Evolutionary conservation across 495 filamentous ascomycete species (phyloP).

Genomic region (Hypomontagnella submonticulosa): DNA sequence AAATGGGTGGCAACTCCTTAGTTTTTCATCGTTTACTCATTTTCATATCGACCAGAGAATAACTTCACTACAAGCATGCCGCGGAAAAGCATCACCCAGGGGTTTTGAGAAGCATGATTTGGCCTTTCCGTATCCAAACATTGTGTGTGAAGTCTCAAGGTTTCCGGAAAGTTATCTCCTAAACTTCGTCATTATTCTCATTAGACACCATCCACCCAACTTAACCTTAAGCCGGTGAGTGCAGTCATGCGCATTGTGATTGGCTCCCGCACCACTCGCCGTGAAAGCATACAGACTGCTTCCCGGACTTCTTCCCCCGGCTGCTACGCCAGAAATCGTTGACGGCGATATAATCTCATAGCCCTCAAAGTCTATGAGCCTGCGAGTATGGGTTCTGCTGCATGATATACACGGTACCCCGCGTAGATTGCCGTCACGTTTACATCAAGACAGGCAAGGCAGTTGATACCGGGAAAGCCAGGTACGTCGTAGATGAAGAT

Average conservation of each 20-base stretch:
- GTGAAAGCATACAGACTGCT: neutral
- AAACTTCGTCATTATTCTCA: constrained; percentile 6
- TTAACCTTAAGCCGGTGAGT: neutral
- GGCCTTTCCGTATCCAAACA: too few relatives aligned
- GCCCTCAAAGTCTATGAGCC: neutral
- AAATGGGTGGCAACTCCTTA: too few relatives aligned
- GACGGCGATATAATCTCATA: neutral
- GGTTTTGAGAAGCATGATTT: too few relatives aligned
- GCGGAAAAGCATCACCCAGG: too few relatives aligned
- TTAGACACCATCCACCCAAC: too few relatives aligned
- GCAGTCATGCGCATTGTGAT: neutral
- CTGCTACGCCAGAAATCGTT: neutral
- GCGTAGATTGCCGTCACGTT: constrained; percentile 11
- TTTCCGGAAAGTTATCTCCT: neutral
- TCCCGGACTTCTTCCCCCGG: neutral
- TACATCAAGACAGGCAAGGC: constrained; percentile 20
- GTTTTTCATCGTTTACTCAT: too few relatives aligned
- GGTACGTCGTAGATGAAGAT: neutral
- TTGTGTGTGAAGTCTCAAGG: too few relatives aligned
- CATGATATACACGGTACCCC: neutral
- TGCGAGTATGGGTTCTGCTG: constrained; percentile 1
- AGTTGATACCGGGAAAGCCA: too few relatives aligned
- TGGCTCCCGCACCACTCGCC: neutral
- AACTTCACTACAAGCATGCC: too few relatives aligned
- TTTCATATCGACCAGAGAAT: too few relatives aligned